phyloP scores from a whole-genome alignment of 441 rosid genomes.

The Jatropha podagrica region DNA sequence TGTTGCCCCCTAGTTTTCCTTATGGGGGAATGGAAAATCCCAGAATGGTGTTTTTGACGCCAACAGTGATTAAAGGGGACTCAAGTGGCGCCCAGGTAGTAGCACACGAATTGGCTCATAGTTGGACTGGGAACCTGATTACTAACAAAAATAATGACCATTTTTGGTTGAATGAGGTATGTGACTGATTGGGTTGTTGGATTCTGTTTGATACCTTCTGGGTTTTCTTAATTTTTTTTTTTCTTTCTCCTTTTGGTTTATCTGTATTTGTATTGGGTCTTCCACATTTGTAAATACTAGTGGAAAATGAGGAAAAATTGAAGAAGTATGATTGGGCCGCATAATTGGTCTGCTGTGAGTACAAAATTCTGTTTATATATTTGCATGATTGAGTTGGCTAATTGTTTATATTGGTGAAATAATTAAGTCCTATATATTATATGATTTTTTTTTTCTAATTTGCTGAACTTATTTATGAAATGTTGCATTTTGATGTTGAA shows the following conservation, averaged over 20 bases:
- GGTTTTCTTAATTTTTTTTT: not conserved
- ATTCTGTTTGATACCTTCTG: not conserved
- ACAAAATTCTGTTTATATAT: not conserved
- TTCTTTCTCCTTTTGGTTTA: not conserved
- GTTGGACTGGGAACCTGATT: conserved; percentile 97
- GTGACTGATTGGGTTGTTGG: not conserved
- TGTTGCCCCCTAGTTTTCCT: conserved; percentile 90
- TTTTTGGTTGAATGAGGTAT: conserved; percentile 96
- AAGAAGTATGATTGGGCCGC: not conserved
- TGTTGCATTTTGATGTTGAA: not conserved
- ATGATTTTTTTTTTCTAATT: not conserved
- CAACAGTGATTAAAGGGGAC: conserved; percentile 90
- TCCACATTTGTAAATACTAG: not conserved
- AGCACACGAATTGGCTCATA: conserved; percentile 94
- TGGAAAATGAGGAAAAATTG: not conserved
- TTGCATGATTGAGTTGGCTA: not conserved
- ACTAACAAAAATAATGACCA: conserved; percentile 85
- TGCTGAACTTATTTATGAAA: not conserved
- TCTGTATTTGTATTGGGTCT: not conserved
- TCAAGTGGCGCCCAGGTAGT: conserved; percentile 90
- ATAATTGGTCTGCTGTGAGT: not conserved
- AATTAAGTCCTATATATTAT: not conserved
- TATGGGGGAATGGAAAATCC: conserved; percentile 99
- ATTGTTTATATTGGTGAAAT: not conserved
- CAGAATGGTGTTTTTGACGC: conserved; percentile 87